Percentiles rank a stretch among this genome's conserved stretches.
These are phyloP conservation scores for Mycosarcoma mackinlayi DNA, from an alignment of 1,284 basidiomycete species.

Conservation along the genomic window DNA sequence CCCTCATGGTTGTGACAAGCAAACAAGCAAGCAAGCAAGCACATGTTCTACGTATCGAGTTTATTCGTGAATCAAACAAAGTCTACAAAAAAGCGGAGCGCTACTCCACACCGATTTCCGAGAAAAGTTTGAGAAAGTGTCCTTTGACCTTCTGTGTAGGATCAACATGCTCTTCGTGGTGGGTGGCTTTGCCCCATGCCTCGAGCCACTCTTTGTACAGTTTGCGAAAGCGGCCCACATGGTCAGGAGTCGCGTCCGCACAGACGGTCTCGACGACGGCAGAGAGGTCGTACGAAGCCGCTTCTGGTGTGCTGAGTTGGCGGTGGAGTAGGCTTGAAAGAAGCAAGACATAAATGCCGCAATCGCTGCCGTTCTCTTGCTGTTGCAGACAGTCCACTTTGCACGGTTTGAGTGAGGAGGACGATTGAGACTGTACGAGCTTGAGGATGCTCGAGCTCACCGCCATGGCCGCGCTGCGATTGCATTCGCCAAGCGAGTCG, in stretches of 20 bases:
- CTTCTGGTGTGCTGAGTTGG: constrained; percentile 14
- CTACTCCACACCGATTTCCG: constrained; percentile 48
- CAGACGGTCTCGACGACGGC: constrained; percentile 20
- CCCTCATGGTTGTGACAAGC: constrained; percentile 3
- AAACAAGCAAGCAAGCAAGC: constrained; percentile 6
- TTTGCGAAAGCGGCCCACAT: constrained; percentile 22
- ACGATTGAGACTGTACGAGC: constrained; percentile 11
- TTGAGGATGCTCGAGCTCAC: constrained; percentile 20
- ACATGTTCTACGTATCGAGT: too few relatives aligned
- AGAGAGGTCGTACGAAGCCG: constrained; percentile 8
- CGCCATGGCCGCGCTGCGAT: constrained; percentile 27
- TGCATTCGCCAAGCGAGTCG: constrained; percentile 43
- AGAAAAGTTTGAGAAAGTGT: constrained; percentile 30
- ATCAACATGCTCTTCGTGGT: constrained; percentile 42
- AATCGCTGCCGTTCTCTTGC: constrained; percentile 42
- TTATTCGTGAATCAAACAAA: too few relatives aligned
- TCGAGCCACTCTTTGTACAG: constrained; percentile 35
- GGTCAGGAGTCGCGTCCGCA: constrained; percentile 14
- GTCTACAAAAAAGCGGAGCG: neutral
- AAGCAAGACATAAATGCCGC: constrained; percentile 42
- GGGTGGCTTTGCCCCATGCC: constrained; percentile 30
- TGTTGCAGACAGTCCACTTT: constrained; percentile 28
- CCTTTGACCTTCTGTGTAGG: constrained; percentile 23
- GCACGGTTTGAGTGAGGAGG: neutral
- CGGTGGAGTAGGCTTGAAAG: constrained; percentile 42